Conservation (phyloP, 257 asterid species). For the Hygrophila difformis region DNA sequence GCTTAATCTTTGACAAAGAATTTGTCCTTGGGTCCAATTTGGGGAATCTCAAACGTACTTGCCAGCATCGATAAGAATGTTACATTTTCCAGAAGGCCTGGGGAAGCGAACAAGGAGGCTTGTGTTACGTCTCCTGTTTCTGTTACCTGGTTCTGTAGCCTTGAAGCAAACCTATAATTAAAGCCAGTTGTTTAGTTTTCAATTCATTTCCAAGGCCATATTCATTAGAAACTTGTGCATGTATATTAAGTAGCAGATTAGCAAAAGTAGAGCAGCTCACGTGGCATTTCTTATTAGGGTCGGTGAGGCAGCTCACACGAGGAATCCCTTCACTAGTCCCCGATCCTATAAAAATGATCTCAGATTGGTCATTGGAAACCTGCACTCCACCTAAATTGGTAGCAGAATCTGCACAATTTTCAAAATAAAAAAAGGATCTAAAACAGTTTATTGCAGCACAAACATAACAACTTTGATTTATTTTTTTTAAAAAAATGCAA, state of each 20-base stretch:
- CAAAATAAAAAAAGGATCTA: constrained; percentile 8
- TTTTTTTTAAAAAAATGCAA: neutral
- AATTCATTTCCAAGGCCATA: constrained; percentile 8
- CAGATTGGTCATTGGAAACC: constrained; percentile 40
- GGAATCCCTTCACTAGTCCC: constrained; percentile 99
- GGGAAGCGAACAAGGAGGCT: constrained; percentile 72
- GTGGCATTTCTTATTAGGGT: constrained; percentile 58
- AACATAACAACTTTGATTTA: constrained; percentile 1
- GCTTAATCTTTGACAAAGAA: neutral
- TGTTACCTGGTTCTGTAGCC: constrained; percentile 74
- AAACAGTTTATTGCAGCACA: neutral
- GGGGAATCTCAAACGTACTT: constrained; percentile 52
- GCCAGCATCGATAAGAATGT: constrained; percentile 94
- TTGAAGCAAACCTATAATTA: constrained; percentile 67
- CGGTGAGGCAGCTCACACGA: constrained; percentile 97
- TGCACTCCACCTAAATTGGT: constrained; percentile 26
- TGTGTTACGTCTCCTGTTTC: constrained; percentile 85
- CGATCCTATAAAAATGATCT: constrained; percentile 75
- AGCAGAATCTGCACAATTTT: constrained; percentile 32
- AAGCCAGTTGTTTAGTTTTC: constrained; percentile 6
- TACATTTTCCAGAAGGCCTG: constrained; percentile 46
- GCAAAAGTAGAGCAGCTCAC: constrained; percentile 31
- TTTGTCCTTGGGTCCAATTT: neutral
- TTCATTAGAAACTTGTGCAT: neutral
- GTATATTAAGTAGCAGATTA: constrained; percentile 1